phyloP scores from a whole-genome alignment of 108 stramenopile species.

The Pseudonitzschia pungens region DNA sequence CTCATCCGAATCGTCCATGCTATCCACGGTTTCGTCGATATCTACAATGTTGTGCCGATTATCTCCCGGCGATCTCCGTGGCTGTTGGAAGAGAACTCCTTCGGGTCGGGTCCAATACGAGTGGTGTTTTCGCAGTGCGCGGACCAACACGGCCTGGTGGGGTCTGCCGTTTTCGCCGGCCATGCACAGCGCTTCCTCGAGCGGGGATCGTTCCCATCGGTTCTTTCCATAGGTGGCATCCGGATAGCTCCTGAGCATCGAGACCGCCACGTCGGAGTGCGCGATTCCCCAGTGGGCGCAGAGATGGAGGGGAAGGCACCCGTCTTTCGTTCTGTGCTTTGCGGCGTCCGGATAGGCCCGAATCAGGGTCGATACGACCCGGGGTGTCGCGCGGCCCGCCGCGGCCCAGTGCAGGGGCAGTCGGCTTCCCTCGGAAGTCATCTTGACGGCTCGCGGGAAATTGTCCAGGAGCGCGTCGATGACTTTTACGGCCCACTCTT shows the following conservation, averaged over 20 bases:
- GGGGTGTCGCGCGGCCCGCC: slow-evolving; percentile 32
- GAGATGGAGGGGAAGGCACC: slow-evolving; percentile 77
- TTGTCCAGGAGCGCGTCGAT: slow-evolving; percentile 81
- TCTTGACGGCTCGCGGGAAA: slow-evolving; percentile 70
- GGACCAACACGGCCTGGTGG: slow-evolving; percentile 77
- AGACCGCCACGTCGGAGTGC: slow-evolving; percentile 72
- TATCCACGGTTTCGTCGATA: slow-evolving; percentile 42
- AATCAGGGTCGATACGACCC: slow-evolving; percentile 30
- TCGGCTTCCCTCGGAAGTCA: slow-evolving; percentile 79
- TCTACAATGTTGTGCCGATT: slow-evolving; percentile 35
- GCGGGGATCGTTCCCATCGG: slow-evolving; percentile 84
- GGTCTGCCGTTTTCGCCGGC: slow-evolving; percentile 88
- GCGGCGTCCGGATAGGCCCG: slow-evolving; percentile 82
- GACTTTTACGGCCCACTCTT: slow-evolving; percentile 76
- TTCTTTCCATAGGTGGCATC: slow-evolving; percentile 87
- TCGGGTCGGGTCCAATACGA: slow-evolving; percentile 74
- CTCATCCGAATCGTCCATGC: slow-evolving; percentile 32
- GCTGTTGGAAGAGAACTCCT: slow-evolving; percentile 38
- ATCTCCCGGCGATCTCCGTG: slow-evolving; percentile 27
- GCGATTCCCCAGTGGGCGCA: slow-evolving; percentile 86
- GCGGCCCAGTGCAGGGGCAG: slow-evolving; percentile 79
- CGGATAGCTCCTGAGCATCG: slow-evolving; percentile 73
- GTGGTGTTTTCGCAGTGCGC: slow-evolving; percentile 81
- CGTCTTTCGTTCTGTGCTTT: slow-evolving; percentile 82
- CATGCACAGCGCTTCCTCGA: slow-evolving; percentile 88